A percentile compares a stretch with the other conserved stretches of the same genome.
These are phyloP conservation scores for Erucastrum elatum DNA, from an alignment of 345 rosid genomes.

Conservation along the genomic window DNA sequence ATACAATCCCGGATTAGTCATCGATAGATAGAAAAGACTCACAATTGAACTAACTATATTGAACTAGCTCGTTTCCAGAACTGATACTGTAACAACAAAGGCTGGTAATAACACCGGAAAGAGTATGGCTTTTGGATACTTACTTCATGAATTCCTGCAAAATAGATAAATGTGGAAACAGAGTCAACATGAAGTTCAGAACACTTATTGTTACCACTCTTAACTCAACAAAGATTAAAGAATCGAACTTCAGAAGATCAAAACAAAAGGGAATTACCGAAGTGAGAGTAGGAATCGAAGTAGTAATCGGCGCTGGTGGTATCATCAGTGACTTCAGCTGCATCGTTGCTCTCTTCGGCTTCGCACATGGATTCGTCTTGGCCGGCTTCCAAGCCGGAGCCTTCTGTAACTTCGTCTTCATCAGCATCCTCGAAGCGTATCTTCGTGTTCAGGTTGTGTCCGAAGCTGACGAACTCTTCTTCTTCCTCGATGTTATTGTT, in stretches of 20 bases:
- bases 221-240: neutral
- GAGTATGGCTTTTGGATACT: slow-evolving; percentile 41
- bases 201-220: neutral
- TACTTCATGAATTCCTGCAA: slow-evolving; percentile 99
- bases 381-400: slow-evolving; percentile 33
- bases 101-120: neutral
- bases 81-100: neutral
- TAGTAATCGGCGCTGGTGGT: slow-evolving; percentile 97
- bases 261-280: slow-evolving; percentile 51
- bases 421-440: slow-evolving; percentile 57
- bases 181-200: slow-evolving; percentile 10
- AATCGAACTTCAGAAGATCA: neutral
- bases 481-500: slow-evolving; percentile 33
- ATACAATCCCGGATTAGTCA: neutral
- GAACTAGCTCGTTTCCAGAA: neutral
- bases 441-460: slow-evolving; percentile 42
- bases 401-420: slow-evolving; percentile 46
- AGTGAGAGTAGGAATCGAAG: slow-evolving; percentile 98
- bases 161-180: slow-evolving; percentile 16
- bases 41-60: neutral
- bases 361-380: slow-evolving; percentile 62
- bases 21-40: neutral
- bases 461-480: slow-evolving; percentile 24
- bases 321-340: slow-evolving; percentile 52
- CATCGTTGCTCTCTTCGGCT: slow-evolving; percentile 40